Base-by-base conservation (phyloP, 2,329 filamentous ascomycete genomes). In the Diaporthe capsici region DNA sequence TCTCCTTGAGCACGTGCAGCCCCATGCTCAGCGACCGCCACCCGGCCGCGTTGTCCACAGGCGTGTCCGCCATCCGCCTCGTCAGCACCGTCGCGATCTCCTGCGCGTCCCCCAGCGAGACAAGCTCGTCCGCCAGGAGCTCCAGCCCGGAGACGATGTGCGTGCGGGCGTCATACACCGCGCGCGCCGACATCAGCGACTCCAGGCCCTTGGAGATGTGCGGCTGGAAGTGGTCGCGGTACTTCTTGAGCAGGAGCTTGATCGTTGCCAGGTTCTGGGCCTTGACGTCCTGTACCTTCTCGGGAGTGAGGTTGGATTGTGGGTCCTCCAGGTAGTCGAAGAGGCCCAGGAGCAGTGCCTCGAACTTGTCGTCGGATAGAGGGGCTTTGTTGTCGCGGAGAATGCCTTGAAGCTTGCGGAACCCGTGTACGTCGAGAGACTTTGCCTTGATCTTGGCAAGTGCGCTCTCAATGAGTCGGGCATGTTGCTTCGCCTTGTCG, bases 361-460 rank as follows among this genome's bases (percentile, higher is more conserved):
- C 90, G 76, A 95, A 95, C 78, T 91, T 93, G 65, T 93, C 91
- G 76, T 93, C 90, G 1, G 89, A 88, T 81, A 94, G 91, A 28
- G 91, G 87, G 20, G 91, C 88, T 79, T 89, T 89, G 81, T 88
- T 90, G 75, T 94, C 92, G 78, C 93, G 92, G 76, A 95, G 89
- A 78, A 95, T 89, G 53, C 92, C 92, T 82, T 96, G 94, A 67
- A 96, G 87, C 80, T 94, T 94, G 72, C 94, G 91, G 87, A 96
- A 95, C 74, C 94, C 94, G 81, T 95, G 94, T 4, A 94, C 93
- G 81, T 96, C 94, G n/a, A 96, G 89, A 1, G 91, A 91, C 79
- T 91, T 91, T 42, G 90, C 88, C 79, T 92, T 92, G 79, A 96
- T 92, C 78, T 94, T 93, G 71, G 91, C 87, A 78, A 96, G 94